Percentiles rank a stretch among this genome's conserved stretches.
These are phyloP conservation scores for Schrenkiella parvula DNA, from an alignment of 345 rosid genomes.

Conservation along the genomic window DNA sequence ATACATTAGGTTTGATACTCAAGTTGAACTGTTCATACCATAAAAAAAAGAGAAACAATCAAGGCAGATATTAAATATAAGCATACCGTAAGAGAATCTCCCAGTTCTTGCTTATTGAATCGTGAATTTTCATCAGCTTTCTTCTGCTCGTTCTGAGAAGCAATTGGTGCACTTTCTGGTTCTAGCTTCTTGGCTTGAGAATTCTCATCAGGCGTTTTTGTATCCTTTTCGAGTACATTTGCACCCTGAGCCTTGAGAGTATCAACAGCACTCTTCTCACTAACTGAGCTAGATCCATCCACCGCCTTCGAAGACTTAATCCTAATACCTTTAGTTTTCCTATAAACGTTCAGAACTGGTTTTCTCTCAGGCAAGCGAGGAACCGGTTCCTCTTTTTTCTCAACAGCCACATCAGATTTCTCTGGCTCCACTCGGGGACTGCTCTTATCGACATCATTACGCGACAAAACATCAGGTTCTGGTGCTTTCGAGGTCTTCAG, in stretches of 20 bases:
- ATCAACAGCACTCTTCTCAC: slow-evolving; percentile 34
- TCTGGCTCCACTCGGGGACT: slow-evolving; percentile 48
- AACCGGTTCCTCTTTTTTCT: slow-evolving; percentile 55
- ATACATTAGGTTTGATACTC: neutral
- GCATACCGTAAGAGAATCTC: slow-evolving; percentile 60
- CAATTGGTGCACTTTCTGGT: slow-evolving; percentile 16
- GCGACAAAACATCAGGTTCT: slow-evolving; percentile 46
- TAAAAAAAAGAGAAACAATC: neutral
- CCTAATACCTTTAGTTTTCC: slow-evolving; percentile 77
- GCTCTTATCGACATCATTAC: slow-evolving; percentile 54
- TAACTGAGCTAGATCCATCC: slow-evolving; percentile 39
- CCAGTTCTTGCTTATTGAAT: slow-evolving; percentile 65
- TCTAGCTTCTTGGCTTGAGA: slow-evolving; percentile 17
- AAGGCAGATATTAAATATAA: neutral
- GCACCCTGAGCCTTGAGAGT: slow-evolving; percentile 30
- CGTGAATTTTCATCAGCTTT: slow-evolving; percentile 33
- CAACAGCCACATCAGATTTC: slow-evolving; percentile 40
- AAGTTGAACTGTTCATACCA: neutral
- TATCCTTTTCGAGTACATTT: slow-evolving; percentile 26
- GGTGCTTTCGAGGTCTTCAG: slow-evolving; percentile 59
- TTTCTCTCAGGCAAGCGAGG: slow-evolving; percentile 51
- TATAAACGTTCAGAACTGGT: slow-evolving; percentile 41
- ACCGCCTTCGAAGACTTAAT: slow-evolving; percentile 54
- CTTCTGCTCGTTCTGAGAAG: slow-evolving; percentile 42
- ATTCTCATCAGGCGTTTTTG: slow-evolving; percentile 3